Base-by-base conservation (phyloP, 768 basidiomycete species). In the Xerocomellus dryophilus region DNA sequence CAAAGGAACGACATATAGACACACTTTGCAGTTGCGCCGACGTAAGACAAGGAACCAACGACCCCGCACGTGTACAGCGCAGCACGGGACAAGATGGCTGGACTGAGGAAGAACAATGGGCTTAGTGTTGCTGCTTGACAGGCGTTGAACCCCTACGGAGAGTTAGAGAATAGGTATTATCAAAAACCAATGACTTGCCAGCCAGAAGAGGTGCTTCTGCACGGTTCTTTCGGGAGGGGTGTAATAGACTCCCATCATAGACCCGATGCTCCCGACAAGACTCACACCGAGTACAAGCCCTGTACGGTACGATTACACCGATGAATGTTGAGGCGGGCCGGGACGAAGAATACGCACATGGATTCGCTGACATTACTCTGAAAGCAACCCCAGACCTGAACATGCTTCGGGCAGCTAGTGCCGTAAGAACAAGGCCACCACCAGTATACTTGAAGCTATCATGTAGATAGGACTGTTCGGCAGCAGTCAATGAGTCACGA, bases 21-120 rank as follows among this genome's bases (percentile, higher is more conserved):
- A 56, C 60, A 85, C 86, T 74, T 84, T 23, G 93, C 93, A 32
- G 93, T 96, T 5, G 92, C 91, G 20, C 93, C 93, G 21, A 96
- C 79, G 66, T 92, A 96, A 12, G 86, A 86, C 25, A 95, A 80
- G 3, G 88, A 82, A 5, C 90, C 91, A n/a, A 93, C 88, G 2
- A 90, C 82, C 25, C 91, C 91, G 35, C 84, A 80, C 0, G 93
- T 94, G 72, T 96, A 96, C 3, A 96, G 74, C 6, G 90, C 93
- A 9, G 93, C 93, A 29, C 93, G 84, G 17, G 87, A 86, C 46
- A 96, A 79, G 58, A 95, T 80, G 12, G 89, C 90, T 3, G 93
- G 93, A 63, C 78, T 85, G 43, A 93, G 70, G 79, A 95, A 93
- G 75, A 92, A 93, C n/a, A 96, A 68, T 3, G 93, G 93, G 57